phyloP scores from a whole-genome alignment of 352 stramenopile genomes.

The Phytophthora ramorum region DNA sequence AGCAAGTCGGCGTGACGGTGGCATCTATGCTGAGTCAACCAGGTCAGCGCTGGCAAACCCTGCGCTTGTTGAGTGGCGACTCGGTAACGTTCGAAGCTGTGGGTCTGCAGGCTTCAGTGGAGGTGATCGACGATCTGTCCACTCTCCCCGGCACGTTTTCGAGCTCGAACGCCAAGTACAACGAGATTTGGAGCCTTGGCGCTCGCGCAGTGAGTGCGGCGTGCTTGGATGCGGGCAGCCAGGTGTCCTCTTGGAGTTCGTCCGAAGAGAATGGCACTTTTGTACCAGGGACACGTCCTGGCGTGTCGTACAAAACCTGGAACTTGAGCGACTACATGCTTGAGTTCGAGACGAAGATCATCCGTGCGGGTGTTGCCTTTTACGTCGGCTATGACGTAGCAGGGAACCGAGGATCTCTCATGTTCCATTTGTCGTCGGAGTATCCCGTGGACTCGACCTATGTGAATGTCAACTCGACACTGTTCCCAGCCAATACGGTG shows the following conservation, averaged over 20 bases:
- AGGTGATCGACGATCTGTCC: conserved; percentile 20
- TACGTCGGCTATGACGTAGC: no score
- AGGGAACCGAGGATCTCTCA: no score
- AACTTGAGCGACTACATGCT: no score
- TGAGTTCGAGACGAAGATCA: no score
- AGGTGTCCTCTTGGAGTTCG: conserved; percentile 22
- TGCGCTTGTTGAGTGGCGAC: conserved; percentile 21
- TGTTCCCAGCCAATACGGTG: no score
- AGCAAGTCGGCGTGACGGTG: neutral
- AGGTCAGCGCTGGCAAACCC: neutral
- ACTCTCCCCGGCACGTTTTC: conserved; percentile 20
- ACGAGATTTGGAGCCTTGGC: conserved; percentile 28
- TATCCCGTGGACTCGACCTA: no score
- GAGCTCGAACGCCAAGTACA: conserved; percentile 32
- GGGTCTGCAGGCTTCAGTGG: conserved; percentile 21
- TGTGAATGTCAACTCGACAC: no score
- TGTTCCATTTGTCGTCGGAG: no score
- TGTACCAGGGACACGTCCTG: no score
- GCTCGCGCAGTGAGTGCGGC: conserved; percentile 20
- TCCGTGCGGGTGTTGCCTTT: no score
- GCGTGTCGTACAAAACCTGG: no score
- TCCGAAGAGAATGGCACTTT: conserved; percentile 14
- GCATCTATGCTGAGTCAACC: no score
- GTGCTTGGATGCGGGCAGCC: neutral
- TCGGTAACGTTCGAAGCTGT: conserved; percentile 22